Evolutionary conservation across 352 stramenopile genomes (phyloP).

Genomic region (Phytophthora sp.): DNA sequence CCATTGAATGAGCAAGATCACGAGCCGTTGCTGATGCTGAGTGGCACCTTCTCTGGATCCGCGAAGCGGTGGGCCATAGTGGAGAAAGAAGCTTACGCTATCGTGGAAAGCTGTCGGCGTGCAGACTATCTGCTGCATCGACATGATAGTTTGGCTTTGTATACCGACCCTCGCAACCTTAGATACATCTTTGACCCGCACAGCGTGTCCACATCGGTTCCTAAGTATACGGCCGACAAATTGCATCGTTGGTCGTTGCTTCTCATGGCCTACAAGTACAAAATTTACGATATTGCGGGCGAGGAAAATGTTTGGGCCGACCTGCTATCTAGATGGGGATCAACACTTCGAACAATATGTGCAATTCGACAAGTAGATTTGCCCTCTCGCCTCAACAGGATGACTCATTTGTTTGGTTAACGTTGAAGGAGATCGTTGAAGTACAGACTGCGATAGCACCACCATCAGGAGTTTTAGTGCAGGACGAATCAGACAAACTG

Average conservation of each 20-base stretch:
- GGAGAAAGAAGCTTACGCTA: not conserved
- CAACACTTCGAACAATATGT: conserved; percentile 1
- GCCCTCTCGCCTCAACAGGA: conserved; percentile 7
- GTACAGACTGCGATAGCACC: no score
- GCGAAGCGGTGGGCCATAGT: not conserved
- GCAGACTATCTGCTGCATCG: not conserved
- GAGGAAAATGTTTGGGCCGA: conserved; percentile 15
- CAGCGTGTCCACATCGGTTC: not conserved
- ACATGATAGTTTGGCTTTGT: not conserved
- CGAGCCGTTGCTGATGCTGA: not conserved
- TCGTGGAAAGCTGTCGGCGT: not conserved
- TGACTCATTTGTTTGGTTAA: conserved; percentile 9
- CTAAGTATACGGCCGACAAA: conserved; percentile 1
- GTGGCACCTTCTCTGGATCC: not conserved
- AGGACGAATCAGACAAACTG: no score
- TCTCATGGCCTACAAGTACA: conserved; percentile 4
- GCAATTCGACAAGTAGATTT: conserved; percentile 9
- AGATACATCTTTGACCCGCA: not conserved
- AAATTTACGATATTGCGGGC: conserved; percentile 25
- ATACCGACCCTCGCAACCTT: not conserved
- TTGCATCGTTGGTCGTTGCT: not conserved
- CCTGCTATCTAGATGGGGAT: conserved; percentile 12
- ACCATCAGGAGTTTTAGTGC: no score
- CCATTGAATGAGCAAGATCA: not conserved
- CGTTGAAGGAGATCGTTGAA: no score